Conservation (phyloP, 1,284 basidiomycete species). For the Porodaedalea pini region DNA sequence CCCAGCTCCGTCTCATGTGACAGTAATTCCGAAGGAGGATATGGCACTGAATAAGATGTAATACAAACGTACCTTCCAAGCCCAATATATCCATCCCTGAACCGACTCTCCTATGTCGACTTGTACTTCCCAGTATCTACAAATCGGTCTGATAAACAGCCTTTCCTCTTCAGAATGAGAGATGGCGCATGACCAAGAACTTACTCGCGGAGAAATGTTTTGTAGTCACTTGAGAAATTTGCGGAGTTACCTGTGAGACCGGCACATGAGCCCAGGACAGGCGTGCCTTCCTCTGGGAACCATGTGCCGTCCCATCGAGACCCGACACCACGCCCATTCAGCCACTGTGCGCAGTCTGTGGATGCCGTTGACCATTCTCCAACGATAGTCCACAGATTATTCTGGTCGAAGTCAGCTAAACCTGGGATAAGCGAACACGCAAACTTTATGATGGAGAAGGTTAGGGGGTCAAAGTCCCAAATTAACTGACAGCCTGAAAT, state of each 20-base stretch:
- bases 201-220: conserved; percentile 57
- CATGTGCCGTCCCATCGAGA: conserved; percentile 63
- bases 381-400: conserved; percentile 59
- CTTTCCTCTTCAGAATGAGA: neutral
- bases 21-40: too few species aligned
- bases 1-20: too few species aligned
- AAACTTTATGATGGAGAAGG: conserved; percentile 32
- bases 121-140: conserved; percentile 78
- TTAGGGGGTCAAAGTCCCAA: neutral
- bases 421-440: conserved; percentile 41
- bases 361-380: conserved; percentile 79
- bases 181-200: conserved; percentile 25
- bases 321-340: conserved; percentile 73
- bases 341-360: conserved; percentile 78
- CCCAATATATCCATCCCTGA: conserved; percentile 82
- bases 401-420: conserved; percentile 39
- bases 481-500: neutral
- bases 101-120: conserved; percentile 58
- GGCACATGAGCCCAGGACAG: conserved; percentile 53
- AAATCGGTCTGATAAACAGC: neutral
- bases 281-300: conserved; percentile 31
- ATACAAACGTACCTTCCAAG: conserved; percentile 61
- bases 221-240: conserved; percentile 62
- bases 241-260: conserved; percentile 56
- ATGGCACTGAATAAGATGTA: neutral